Evolutionary conservation across 768 basidiomycete genomes (phyloP), one percentile per base, ranked within the genome.

Genomic region (Zangia roseola): DNA sequence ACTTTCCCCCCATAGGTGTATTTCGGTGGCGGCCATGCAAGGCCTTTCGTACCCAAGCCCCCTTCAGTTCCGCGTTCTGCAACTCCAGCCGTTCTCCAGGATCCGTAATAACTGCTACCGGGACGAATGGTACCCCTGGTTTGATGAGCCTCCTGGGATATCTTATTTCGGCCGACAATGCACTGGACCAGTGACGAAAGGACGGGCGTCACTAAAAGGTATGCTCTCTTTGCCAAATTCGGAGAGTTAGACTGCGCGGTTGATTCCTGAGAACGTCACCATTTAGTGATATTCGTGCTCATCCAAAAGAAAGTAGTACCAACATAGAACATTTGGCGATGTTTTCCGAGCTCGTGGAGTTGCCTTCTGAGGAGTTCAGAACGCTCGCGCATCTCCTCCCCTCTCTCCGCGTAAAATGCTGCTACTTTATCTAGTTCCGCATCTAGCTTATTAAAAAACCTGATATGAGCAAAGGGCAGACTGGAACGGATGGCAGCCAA

Each of bases 391-490:
- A 80, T 84, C 69, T 78, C 83, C 39, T 74, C 75, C 69, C 83
- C 93, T 24, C 84, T 77, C 21, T 80, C 81, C 6, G 78, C 59
- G 63, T 91, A 98, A 67, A 99, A 99, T 1, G 72, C 69, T 50
- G 90, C 89, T 12, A 97, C 82, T 65, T 95, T 97, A 19, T 86
- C 82, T 3, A 97, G 72, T 63, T 99, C 86, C 1, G 62, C 62
- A 56, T 97, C 89, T 7, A 97, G 74, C 20, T 82, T 73, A 3
- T 80, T 75, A 51, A 98, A 90, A 71, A 97, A 98, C 6, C 73
- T 73, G 25, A 69, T 61, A 60, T 94, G 87, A 20, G 76, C 69
- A 0, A 81, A 74, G 12, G 82, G 75, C 17, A 94, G 72, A 10
- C 75, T 65, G 5, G 77, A 73, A 16, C 88, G 63, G 21, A 89